phyloP scores from a whole-genome alignment of 2,329 filamentous ascomycete species.

The Berkeleyomyces basicola region DNA sequence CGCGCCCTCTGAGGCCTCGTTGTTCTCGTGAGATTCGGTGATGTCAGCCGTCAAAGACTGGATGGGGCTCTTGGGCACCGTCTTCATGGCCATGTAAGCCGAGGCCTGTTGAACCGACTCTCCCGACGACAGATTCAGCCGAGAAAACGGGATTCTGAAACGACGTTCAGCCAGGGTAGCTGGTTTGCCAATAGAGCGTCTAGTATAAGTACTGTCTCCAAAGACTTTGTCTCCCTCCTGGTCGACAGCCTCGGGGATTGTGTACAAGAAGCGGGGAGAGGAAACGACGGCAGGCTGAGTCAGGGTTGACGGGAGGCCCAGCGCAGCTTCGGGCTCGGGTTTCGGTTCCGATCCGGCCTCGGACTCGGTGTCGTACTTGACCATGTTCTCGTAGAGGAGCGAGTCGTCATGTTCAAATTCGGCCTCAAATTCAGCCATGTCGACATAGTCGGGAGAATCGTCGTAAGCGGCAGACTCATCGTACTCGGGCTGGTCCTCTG shows the following conservation, averaged over 20 bases:
- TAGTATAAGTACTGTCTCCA: background rate
- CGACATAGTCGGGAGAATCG: background rate
- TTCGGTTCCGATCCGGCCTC: background rate
- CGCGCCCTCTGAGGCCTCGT: background rate
- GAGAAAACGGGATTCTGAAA: background rate
- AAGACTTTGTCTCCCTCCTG: background rate
- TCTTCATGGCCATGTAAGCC: background rate
- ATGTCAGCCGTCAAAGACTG: conserved; percentile 1
- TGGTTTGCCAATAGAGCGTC: background rate
- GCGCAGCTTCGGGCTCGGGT: background rate
- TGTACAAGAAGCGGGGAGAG: conserved; percentile 16
- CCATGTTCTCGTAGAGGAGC: background rate
- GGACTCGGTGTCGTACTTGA: background rate
- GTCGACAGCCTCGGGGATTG: background rate
- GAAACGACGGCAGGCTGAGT: conserved; percentile 19
- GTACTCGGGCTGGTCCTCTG: background rate
- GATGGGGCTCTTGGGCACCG: background rate
- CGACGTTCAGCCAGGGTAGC: conserved; percentile 3
- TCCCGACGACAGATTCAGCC: background rate
- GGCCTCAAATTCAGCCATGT: background rate
- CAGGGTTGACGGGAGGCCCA: background rate
- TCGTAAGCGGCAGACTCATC: background rate
- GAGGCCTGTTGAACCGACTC: background rate
- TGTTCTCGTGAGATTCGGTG: background rate
- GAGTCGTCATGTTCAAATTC: background rate